Evolutionary conservation across 1,284 basidiomycete species (phyloP).

Genomic region (Stereum hirsutum): DNA sequence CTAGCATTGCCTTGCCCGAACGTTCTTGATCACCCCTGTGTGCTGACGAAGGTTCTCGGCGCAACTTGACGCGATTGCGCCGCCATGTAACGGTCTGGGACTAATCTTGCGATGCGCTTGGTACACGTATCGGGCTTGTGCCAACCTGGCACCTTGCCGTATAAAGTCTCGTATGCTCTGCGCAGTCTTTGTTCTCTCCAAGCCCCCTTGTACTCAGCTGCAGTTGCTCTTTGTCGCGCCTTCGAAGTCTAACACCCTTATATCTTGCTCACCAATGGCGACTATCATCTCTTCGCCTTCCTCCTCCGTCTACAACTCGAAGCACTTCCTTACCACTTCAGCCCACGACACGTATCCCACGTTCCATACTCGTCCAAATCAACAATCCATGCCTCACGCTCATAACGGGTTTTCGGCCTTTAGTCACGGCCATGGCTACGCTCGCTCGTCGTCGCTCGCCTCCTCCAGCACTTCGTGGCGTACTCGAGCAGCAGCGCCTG

Average conservation of each 20-base stretch:
- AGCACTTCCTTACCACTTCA: constrained; percentile 3
- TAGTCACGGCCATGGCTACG: constrained; percentile 4
- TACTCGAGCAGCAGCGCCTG: constrained; percentile 1
- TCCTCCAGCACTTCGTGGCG: constrained; percentile 9
- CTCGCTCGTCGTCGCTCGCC: constrained; percentile 4
- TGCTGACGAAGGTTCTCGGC: no score
- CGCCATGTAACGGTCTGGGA: no score
- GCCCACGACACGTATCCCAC: not conserved
- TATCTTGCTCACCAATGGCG: constrained; percentile 11
- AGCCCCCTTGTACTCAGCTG: not conserved
- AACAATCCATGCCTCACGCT: not conserved
- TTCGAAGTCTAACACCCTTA: not conserved
- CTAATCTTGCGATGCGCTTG: no score
- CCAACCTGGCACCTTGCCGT: no score
- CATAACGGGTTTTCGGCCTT: not conserved
- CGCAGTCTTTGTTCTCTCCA: not conserved
- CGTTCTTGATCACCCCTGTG: no score
- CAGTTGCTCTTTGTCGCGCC: not conserved
- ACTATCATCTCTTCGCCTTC: constrained; percentile 2
- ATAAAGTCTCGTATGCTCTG: not conserved
- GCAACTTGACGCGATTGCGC: no score
- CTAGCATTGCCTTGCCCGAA: no score
- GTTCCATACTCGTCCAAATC: not conserved
- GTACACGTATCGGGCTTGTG: no score
- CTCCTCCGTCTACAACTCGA: constrained; percentile 1